Evolutionary conservation across 257 asterid genomes (phyloP).

Genomic region (Leonotis leonurus): DNA sequence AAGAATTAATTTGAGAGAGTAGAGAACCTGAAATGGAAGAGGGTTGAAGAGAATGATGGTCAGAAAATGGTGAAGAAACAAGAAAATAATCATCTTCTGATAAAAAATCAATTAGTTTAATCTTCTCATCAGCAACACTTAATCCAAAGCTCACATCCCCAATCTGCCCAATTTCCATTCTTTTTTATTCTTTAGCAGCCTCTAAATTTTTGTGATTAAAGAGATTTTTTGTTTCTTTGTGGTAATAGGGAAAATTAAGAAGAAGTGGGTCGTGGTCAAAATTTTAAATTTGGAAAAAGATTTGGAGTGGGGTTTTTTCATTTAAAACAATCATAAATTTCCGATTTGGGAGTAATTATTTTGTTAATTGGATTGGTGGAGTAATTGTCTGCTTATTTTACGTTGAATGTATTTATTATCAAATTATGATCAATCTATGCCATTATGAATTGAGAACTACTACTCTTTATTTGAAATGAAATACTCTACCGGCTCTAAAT

Average conservation of each 20-base stretch:
- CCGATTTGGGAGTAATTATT: conserved; percentile 6
- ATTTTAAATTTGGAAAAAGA: conserved; percentile 1
- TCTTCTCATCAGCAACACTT: conserved; percentile 31
- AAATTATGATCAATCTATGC: not conserved
- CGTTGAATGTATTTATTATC: not conserved
- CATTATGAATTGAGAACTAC: not conserved
- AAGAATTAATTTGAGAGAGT: not conserved
- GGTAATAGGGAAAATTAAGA: not conserved
- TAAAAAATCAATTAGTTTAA: conserved; percentile 48
- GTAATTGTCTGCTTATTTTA: not conserved
- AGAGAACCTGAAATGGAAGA: conserved; percentile 35
- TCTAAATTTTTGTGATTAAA: not conserved
- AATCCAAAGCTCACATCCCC: conserved; percentile 24
- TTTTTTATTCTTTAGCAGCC: not conserved
- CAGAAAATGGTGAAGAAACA: conserved; percentile 28
- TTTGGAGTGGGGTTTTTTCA: not conserved
- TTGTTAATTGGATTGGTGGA: not conserved
- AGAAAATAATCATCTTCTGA: conserved; percentile 52
- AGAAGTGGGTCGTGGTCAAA: not conserved
- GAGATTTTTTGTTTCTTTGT: not conserved
- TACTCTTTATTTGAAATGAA: too few relatives aligned
- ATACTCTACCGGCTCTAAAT: not conserved
- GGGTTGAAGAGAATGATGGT: conserved; percentile 32
- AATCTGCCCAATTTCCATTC: conserved; percentile 15
- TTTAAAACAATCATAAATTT: not conserved